Conservation (phyloP, 768 basidiomycete genomes). For the Leccinum fibrillosum region DNA sequence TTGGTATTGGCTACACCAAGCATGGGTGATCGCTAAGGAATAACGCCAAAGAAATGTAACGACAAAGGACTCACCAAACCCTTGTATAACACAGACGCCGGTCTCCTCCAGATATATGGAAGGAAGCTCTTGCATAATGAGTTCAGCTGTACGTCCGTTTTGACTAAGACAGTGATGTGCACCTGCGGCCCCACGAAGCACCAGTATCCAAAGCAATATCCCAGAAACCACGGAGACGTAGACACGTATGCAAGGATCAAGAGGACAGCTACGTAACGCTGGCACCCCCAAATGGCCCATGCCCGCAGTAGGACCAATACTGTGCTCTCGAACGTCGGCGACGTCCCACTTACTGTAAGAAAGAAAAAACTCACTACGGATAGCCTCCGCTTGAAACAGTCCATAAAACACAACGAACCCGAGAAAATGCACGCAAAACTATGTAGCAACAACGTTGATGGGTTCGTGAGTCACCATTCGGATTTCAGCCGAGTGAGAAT, state of each 20-base stretch:
- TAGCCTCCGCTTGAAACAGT: conserved; percentile 1
- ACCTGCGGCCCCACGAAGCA: background rate
- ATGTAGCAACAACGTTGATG: background rate
- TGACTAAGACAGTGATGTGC: too few relatives aligned
- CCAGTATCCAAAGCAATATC: background rate
- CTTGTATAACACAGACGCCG: background rate
- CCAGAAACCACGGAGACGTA: background rate
- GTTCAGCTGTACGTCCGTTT: background rate
- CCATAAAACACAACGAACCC: background rate
- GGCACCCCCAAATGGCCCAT: conserved; percentile 15
- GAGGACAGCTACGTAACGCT: background rate
- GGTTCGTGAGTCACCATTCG: too few relatives aligned
- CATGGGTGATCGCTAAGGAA: background rate
- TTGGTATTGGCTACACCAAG: background rate
- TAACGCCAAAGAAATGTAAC: background rate
- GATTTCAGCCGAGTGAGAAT: background rate
- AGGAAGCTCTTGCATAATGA: background rate
- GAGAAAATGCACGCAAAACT: conserved; percentile 8
- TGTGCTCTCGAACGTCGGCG: background rate
- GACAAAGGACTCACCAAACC: background rate
- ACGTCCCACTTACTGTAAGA: background rate
- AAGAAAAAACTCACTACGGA: conserved; percentile 6
- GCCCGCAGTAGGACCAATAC: conserved; percentile 15
- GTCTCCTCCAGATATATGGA: background rate
- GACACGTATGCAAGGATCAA: background rate